Base-by-base conservation (phyloP, 1,139 yeast species). In the Blastobotrys apis region DNA sequence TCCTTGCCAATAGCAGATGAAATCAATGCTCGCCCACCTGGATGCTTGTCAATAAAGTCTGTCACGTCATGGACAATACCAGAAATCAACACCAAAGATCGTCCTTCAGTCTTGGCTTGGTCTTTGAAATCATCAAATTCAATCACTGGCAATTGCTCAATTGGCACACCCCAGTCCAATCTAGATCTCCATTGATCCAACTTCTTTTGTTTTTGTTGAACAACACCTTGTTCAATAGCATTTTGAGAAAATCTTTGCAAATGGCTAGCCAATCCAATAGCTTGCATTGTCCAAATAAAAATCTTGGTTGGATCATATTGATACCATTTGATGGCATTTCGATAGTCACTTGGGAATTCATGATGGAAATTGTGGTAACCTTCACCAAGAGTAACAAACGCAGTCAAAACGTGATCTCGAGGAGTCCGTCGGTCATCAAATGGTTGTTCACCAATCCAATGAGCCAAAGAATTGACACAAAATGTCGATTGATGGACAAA, bases 351-450 rank as follows among this genome's bases (percentile, higher is more conserved):
- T 56, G 98, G 98, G 79, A 90, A 92, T 74, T 94, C 97, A 72
- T 92, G 98, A 71, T 92, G 98, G 82, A 92, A 92, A 74, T 92
- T 92, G 71, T 92, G 98, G 78, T 92, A 90, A 49, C 98, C 98
- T 73, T 92, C 98, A 65, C 98, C 98, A 59, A 92, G 84, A 10
- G 98, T 92, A 49, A 87, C 95, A 50, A 92, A 70, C 5, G 98
- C 98, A 50, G 98, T 92, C 54, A 92, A 67, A 59, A 82, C 80
- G 69, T 92, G 97, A 69, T 92, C 97, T 69, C 98, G 80, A 54
- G 98, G 97, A 33, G 97, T 86, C 73, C 96, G 83, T 67, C 90
- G 82, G 71, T 92, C 98, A 65, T 92, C 98, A 61, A 92, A 92
- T 35, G 98, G 98, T 72, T 92, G 98, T 54, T 78, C 81, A 65